Evolutionary conservation across 176 grass and related monocot genomes (phyloP).

Genomic region (Musa troglodytarum): DNA sequence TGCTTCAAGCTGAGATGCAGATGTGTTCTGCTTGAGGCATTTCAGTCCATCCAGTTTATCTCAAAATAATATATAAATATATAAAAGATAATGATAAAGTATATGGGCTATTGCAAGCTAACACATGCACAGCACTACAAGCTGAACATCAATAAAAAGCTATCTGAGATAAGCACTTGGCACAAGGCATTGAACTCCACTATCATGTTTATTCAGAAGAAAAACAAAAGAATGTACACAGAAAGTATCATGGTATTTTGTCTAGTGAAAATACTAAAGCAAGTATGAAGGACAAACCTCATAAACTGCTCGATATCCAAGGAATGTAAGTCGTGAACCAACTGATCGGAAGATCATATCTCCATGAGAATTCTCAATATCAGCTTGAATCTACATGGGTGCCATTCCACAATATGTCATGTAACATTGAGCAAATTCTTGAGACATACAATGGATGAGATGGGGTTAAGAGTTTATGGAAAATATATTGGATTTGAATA

Average conservation of each 20-base stretch:
- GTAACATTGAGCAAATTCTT: not conserved
- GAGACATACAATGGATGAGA: not conserved
- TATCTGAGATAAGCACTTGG: not conserved
- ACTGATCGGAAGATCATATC: conserved; percentile 52
- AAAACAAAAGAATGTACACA: not conserved
- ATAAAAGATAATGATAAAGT: no score
- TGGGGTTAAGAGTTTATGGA: not conserved
- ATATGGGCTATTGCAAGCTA: no score
- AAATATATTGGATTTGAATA: not conserved
- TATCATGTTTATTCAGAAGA: not conserved
- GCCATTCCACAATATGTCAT: not conserved
- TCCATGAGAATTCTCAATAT: conserved; percentile 57
- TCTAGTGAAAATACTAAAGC: not conserved
- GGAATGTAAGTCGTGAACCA: conserved; percentile 64
- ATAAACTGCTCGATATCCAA: conserved; percentile 74
- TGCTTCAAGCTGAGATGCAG: not conserved
- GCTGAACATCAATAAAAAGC: not conserved
- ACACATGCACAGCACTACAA: not conserved
- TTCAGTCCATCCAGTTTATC: not conserved
- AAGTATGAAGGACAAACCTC: conserved; percentile 39
- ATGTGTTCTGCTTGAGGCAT: not conserved
- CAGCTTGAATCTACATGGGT: conserved; percentile 72
- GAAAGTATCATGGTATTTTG: not conserved
- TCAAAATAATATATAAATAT: not conserved
- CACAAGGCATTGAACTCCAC: not conserved